Base-by-base conservation (phyloP, 1,284 basidiomycete species). In the Fistulinella cinereoalba region DNA sequence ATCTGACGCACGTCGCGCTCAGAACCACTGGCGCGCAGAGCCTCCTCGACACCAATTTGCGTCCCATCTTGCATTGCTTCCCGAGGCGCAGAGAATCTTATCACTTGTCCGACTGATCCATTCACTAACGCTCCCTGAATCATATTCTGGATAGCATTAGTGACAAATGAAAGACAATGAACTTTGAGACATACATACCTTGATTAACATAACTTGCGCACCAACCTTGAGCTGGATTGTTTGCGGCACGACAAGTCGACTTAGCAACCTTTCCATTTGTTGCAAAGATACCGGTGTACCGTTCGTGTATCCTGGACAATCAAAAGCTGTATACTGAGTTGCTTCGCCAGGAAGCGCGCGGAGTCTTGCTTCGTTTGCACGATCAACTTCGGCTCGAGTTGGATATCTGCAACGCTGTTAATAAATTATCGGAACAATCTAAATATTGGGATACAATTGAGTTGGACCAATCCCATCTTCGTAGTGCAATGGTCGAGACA, bases 51-150 rank as follows among this genome's bases (percentile, higher is more conserved):
- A 36, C 72, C 76, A 22, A 67, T 59, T 27, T 73, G 68, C 12
- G 67, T 71, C 21, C 66, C 67, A 50, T 71, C 72, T 15, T 54
- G 56, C 15, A 65, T 57, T 5, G 76, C 73, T 41, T 84, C 79
- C 15, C 68, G 63, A 39, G 66, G 54, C n/a, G 57, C 67, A 53
- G 46, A 53, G 59, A 96, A 96, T 1, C 75, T 78, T n/a, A 85
- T 62, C 15, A 98, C 80, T 40, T 76, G 79, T 23, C 94, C 94
- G 62, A 95, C 83, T 21, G 86, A 90, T 0, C 94, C 94, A 61
- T 98, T 98, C 41, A 97, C 93, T 3, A 97, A 75, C 19, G 71
- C 28, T 54, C 73, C 49, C 76, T 81, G 63, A 65, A 60, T 74
- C 41, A 77, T 67, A 50, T 84, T 83, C 69, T 83, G 34, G 29